Evolutionary conservation across 257 asterid genomes (phyloP).

Genomic region (Plantago major): DNA sequence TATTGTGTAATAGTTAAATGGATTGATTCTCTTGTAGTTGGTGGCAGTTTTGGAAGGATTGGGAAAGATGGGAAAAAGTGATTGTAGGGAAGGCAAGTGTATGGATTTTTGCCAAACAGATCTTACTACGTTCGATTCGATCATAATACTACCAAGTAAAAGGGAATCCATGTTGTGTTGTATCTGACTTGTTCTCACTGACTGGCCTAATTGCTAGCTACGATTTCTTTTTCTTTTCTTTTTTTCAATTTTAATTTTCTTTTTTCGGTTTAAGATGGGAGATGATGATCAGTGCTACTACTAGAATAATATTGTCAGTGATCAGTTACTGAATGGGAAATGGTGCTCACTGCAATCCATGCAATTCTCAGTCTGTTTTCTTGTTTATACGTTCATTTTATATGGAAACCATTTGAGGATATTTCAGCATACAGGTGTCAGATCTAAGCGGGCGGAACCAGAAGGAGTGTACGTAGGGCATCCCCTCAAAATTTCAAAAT

Average conservation of each 20-base stretch:
- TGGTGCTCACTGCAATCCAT: constrained; percentile 31
- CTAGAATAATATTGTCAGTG: constrained; percentile 38
- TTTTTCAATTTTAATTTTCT: constrained; percentile 20
- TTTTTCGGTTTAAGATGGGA: constrained; percentile 9
- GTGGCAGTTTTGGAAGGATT: constrained; percentile 88
- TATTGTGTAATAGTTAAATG: constrained; percentile 41
- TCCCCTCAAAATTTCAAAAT: no score
- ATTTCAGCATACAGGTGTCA: no score
- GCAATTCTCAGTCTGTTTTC: constrained; percentile 27
- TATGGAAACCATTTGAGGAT: no score
- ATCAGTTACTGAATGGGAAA: constrained; percentile 40
- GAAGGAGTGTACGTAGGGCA: no score
- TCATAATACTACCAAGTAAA: constrained; percentile 42
- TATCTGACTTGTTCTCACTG: constrained; percentile 41
- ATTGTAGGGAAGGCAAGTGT: constrained; percentile 45
- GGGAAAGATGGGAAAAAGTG: constrained; percentile 41
- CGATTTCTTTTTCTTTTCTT: constrained; percentile 7
- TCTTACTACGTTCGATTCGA: constrained; percentile 12
- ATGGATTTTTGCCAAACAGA: constrained; percentile 40
- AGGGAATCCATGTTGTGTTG: constrained; percentile 81
- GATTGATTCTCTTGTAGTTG: constrained; percentile 75
- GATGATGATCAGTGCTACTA: neutral
- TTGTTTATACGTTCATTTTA: constrained; percentile 2
- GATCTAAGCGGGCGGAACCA: no score
- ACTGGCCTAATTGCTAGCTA: no score